These are phyloP conservation scores for Phaeosphaeria sp. DNA, from an alignment of 2,329 filamentous ascomycete genomes.

Conservation along the genomic window DNA sequence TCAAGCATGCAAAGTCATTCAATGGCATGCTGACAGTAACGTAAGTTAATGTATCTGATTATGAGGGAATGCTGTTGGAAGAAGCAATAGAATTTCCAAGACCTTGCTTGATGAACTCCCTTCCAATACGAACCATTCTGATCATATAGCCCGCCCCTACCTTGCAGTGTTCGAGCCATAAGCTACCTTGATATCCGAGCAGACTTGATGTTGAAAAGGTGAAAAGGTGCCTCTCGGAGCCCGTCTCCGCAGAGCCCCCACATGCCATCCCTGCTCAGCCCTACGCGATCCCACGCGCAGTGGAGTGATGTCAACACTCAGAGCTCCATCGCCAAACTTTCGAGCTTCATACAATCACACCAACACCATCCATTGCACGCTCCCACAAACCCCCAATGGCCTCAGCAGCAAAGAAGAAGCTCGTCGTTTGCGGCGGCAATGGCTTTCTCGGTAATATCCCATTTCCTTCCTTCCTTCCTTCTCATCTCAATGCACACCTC, in stretches of 20 bases:
- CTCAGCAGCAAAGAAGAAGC: slow-evolving; percentile 70
- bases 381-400: slow-evolving; percentile 49
- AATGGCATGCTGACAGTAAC: too few relatives aligned
- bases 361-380: slow-evolving; percentile 1
- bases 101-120: neutral
- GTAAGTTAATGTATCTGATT: too few relatives aligned
- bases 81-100: neutral
- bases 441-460: slow-evolving; percentile 81
- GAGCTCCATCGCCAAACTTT: slow-evolving; percentile 9
- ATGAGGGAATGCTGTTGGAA: too few relatives aligned
- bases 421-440: slow-evolving; percentile 92
- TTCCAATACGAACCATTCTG: neutral
- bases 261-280: slow-evolving; percentile 35
- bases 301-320: slow-evolving; percentile 46
- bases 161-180: neutral
- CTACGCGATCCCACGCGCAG: slow-evolving; percentile 21
- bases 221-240: neutral
- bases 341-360: slow-evolving; percentile 1
- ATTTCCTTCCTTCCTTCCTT: too few relatives aligned
- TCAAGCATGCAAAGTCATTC: too few relatives aligned
- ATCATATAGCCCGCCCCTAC: neutral
- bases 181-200: neutral
- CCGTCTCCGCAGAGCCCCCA: neutral
- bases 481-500: neutral
- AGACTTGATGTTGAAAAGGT: neutral